Base-by-base conservation (phyloP, 306 rosid species). In the Argentina anserina region DNA sequence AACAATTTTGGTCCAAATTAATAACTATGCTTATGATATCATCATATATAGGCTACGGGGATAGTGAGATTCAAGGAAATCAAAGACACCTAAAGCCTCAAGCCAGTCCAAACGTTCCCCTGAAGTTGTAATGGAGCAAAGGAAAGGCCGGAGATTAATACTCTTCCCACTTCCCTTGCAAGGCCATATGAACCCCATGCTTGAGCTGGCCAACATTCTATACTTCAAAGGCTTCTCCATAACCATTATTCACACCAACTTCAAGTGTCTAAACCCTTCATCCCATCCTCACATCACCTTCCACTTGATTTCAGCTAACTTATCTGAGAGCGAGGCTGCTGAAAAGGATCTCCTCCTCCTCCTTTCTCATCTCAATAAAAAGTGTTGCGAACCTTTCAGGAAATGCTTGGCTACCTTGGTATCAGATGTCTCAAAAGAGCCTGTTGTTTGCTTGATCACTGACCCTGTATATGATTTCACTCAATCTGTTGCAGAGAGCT, bases 381-480 rank as follows among this genome's bases (percentile, higher is more conserved):
- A 39, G 13, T 82, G 78, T 26, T 66, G 17, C 0, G 47, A 52
- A 9, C 77, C 87, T 8, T 81, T 85, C 37, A 34, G 52, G 26
- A 75, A 80, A 3, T 75, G 76, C 58, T 33, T 88, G 73, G 69
- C 25, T 6, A 81, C 83, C 59, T 7, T 82, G 66, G 9, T 82
- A 0, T 73, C 53, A 9, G 79, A 65, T 47, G 28, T 33, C 23
- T 31, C 65, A 15, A 7, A 60, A 17, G 65, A 60, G 23, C 41
- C 65, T 39, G 7, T 84, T 14, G 78, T 84, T 40, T 88, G 92
- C 39, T 71, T 88, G 59, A 82, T 88, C 67, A 72, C 83, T 3
- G 90, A 86, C 65, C 82, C 80, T 45, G 0, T 75, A 13, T 84
- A 74, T 73, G 26, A 78, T 73, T 86, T 76, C 80, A 50, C 88